Evolutionary conservation across 2,329 filamentous ascomycete genomes (phyloP), one percentile per base, ranked within the genome.

Genomic region (Pseudocercospora fuligena): DNA sequence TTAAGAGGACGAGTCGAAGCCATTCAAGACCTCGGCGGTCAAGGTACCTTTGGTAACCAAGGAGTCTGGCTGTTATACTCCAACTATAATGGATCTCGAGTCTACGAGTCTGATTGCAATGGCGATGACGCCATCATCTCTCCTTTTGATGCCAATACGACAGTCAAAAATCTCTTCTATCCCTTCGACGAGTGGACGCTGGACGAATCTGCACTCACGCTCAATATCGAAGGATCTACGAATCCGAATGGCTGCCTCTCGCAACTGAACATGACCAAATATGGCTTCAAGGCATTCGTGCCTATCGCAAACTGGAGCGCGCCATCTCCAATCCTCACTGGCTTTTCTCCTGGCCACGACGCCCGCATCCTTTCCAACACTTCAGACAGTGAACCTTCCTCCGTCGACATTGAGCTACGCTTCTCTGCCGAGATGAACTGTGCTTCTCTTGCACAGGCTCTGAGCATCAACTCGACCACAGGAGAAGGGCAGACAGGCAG

Each of bases 371-470:
- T 83, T 19, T 88, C 88, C 0, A 82, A 77, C 33, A 81, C 80
- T 16, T 67, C 69, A 0, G 75, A 79, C 0, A 77, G 79, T 33
- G 60, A 72, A 19, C 40, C 71, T n/a, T 70, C 68, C 8, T 79
- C 75, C 5, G 70, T 88, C 16, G 75, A 82, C 5, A 78, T 90
- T 53, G 81, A 85, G 59, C 66, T 90, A 3, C 83, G 86, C 40
- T 90, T 89, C 74, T 89, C 87, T 0, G 80, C 80, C 1, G 78
- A 84, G 54, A 89, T 90, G 88, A 80, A 87, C 70, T 90, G 89
- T 75, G 79, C 84, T n/a, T 80, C 79, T 0, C 78, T 90, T 14
- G 83, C 80, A 0, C 74, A 82, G 3, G 80, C 80, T 3, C 81
- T 90, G 29, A 78, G 78, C 0, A 77, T 89, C 63, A 80, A 81